Evolutionary conservation across 345 rosid species (phyloP).

Genomic region (Boechera divaricarpa): DNA sequence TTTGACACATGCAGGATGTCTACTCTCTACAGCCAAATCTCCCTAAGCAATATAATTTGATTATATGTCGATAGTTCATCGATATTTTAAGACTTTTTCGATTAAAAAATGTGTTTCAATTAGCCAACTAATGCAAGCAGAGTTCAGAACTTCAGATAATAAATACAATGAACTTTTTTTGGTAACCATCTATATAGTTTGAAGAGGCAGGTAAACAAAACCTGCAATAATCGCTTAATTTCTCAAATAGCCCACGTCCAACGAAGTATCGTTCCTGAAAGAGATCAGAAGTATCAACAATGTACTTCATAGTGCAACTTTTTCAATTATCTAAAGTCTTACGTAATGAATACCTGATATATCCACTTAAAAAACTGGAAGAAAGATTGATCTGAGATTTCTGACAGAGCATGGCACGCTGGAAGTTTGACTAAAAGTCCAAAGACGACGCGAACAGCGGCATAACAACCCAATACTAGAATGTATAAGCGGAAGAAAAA

Average conservation of each 20-base stretch:
- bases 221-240: slow-evolving; percentile 88
- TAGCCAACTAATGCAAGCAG: slow-evolving; percentile 22
- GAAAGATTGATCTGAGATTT: slow-evolving; percentile 88
- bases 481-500: slow-evolving; percentile 81
- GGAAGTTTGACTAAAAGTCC: slow-evolving; percentile 75
- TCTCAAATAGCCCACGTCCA: slow-evolving; percentile 96
- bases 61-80: not conserved
- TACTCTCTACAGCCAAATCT: slow-evolving; percentile 6
- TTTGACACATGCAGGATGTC: slow-evolving; percentile 17
- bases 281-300: slow-evolving; percentile 28
- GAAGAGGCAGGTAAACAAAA: slow-evolving; percentile 39
- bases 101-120: slow-evolving; percentile 27
- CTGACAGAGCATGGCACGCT: slow-evolving; percentile 85
- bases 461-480: slow-evolving; percentile 84
- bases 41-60: slow-evolving; percentile 9
- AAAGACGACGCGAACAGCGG: slow-evolving; percentile 73
- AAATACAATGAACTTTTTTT: slow-evolving; percentile 17
- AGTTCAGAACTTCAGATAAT: not conserved
- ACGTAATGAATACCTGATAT: slow-evolving; percentile 70
- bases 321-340: slow-evolving; percentile 16
- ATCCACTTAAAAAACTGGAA: slow-evolving; percentile 99
- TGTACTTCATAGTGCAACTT: slow-evolving; percentile 23
- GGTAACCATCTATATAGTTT: slow-evolving; percentile 15
- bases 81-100: not conserved
- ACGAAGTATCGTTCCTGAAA: slow-evolving; percentile 96